phyloP scores from a whole-genome alignment of 192 early-diverging fungal genomes.

The Coemansia sp. region DNA sequence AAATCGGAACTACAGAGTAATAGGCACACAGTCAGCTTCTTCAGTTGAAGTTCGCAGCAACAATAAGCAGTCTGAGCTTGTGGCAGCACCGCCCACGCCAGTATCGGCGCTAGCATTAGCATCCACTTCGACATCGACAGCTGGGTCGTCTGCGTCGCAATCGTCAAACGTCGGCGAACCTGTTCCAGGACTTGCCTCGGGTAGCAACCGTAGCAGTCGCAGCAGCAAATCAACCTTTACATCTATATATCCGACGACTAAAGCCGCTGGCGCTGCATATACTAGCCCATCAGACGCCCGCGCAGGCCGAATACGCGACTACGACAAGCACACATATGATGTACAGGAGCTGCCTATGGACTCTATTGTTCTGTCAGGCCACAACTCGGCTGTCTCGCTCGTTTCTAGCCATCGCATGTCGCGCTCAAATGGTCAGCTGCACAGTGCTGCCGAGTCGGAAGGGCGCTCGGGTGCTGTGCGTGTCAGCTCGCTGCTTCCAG shows the following conservation, averaged over 20 bases:
- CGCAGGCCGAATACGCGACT: slow-evolving; percentile 13
- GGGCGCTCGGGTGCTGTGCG: slow-evolving; percentile 40
- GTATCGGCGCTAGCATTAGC: slow-evolving; percentile 38
- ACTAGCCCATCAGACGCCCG: slow-evolving; percentile 13
- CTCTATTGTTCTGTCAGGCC: slow-evolving; percentile 12
- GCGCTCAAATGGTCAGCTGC: slow-evolving; percentile 12
- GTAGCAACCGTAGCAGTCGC: slow-evolving; percentile 14
- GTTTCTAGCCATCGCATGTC: slow-evolving; percentile 19
- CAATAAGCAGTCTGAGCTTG: slow-evolving; percentile 13
- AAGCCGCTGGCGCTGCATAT: neutral
- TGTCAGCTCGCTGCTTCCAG: slow-evolving; percentile 44
- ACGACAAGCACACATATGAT: slow-evolving; percentile 32
- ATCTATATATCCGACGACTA: neutral
- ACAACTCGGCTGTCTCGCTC: slow-evolving; percentile 9
- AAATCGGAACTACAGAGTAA: slow-evolving; percentile 46
- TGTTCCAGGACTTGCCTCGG: slow-evolving; percentile 14
- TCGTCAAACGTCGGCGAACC: slow-evolving; percentile 20
- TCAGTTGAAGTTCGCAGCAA: slow-evolving; percentile 14
- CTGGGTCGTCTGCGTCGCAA: slow-evolving; percentile 33
- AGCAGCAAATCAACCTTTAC: slow-evolving; percentile 39
- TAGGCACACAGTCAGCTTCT: slow-evolving; percentile 27
- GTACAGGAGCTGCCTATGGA: slow-evolving; percentile 43
- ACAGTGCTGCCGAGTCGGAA: slow-evolving; percentile 23
- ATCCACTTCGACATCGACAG: slow-evolving; percentile 31
- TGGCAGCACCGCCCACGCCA: slow-evolving; percentile 41